Evolutionary conservation across 2,329 filamentous ascomycete genomes (phyloP).

Genomic region (Clarireedia monteithiana): DNA sequence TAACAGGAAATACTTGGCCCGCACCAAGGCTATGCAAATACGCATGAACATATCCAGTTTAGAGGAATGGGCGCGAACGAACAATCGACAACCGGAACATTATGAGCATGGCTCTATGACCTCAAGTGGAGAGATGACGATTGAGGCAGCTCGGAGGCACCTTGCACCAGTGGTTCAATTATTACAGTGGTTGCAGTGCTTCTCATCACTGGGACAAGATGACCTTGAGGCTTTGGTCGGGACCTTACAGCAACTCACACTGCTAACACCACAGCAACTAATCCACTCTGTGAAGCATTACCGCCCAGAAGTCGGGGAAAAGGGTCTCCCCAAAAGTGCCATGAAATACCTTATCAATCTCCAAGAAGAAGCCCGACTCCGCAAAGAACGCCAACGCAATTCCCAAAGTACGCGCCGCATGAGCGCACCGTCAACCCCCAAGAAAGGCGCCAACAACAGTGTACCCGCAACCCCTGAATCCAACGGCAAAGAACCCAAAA

Average conservation of each 20-base stretch:
- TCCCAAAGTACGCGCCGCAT: conserved; percentile 36
- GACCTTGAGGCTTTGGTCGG: conserved; percentile 82
- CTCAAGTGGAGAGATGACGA: conserved; percentile 75
- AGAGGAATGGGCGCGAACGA: conserved; percentile 91
- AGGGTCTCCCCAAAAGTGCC: conserved; percentile 78
- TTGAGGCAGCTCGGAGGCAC: conserved; percentile 77
- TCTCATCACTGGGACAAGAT: conserved; percentile 79
- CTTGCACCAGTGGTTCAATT: conserved; percentile 87
- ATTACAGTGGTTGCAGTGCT: conserved; percentile 95
- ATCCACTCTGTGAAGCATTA: conserved; percentile 91
- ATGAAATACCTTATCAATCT: conserved; percentile 78
- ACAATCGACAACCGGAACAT: conserved; percentile 91
- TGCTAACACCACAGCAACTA: conserved; percentile 78
- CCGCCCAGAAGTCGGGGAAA: conserved; percentile 90
- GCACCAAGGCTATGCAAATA: conserved; percentile 99
- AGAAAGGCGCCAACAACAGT: conserved; percentile 35
- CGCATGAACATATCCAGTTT: conserved; percentile 95
- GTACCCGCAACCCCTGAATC: conserved; percentile 35
- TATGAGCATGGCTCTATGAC: conserved; percentile 87
- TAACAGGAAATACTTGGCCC: conserved; percentile 85
- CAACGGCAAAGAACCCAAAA: conserved; percentile 31
- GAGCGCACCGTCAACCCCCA: conserved; percentile 31
- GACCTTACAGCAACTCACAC: conserved; percentile 82
- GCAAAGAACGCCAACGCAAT: conserved; percentile 46
- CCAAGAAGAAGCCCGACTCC: conserved; percentile 62